Base-by-base conservation (phyloP, 768 basidiomycete genomes). In the Gymnopilus dilepis region DNA sequence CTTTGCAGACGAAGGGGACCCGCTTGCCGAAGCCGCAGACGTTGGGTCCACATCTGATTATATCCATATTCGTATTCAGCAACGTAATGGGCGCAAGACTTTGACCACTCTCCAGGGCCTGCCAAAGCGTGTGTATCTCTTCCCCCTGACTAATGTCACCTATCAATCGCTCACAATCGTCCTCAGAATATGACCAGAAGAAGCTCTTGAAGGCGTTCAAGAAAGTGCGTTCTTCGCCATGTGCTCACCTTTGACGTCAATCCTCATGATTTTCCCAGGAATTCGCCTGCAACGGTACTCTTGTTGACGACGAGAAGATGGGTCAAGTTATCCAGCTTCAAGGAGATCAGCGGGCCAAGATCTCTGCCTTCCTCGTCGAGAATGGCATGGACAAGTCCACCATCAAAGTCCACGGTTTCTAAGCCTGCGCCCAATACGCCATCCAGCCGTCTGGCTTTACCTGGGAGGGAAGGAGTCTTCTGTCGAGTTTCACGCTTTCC, bases 151-250 rank as follows among this genome's bases (percentile, higher is more conserved):
- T 53, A 54, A 61, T 37, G 64, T 42, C 58, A 63, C 64, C 43
- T 54, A 26, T 40, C 37, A 13, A 9, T 26, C 21, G 52, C 31
- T 40, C 34, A 54, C 22, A 15, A 12, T 54, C 3, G 4, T 24
- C 2, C n/a, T 42, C 73, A 95, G 95, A 95, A 79, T 98, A 97
- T 78, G 95, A 98, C 76, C 85, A 88, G 67, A 99, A 97, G 89
- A 99, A 99, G 81, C 84, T 99, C 66, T 83, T 99, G 77, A 99
- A 99, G 77, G 95, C 93, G 13, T 97, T 99, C 84, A 99, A 99
- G 86, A 99, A 98, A 90, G 94, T 91, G 60, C 48, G 61, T 59
- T 56, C 41, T 43, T 22, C 26, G 19, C 41, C 26, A n/a, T 50
- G 28, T 31, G 47, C 47, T 50, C 47, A 50, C 19, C 47, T 50